Base-by-base conservation (phyloP, 1,284 basidiomycete species). In the Inonotus obliquus region DNA sequence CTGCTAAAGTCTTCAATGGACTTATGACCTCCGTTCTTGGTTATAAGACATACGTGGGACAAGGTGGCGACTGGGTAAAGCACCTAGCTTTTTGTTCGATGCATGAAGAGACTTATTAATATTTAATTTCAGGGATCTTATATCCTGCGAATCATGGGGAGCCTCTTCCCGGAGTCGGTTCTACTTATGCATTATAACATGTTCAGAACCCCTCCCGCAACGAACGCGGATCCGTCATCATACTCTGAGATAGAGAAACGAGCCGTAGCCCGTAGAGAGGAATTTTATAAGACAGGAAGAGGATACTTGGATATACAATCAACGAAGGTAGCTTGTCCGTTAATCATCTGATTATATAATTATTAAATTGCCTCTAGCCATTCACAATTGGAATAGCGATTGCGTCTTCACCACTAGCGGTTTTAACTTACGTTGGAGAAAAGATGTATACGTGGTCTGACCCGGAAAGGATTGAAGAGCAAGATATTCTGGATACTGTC, bases 41-140 rank as follows among this genome's bases (percentile, higher is more conserved):
- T 17, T 70, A 70, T 59, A 58, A 61, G 59, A 67, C 58, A 25
- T 70, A 70, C 48, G 62, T 62, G 37, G 66, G 61, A 11, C 69
- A 70, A 55, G 69, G 67, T 11, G 69, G 69, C 1, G 69, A 70
- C 45, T 70, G 67, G 67, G 66, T 68, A 49, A 17, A 61, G 58
- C 6, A 35, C 9, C 14, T 39, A 14, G 5, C 13, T 23, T 38
- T 29, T 44, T 17, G n/a, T 19, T 27, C 14, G 2, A 21, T 37
- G 57, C 37, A 14, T 21, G 21, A 2, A 17, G 49, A 17, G 9
- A 4, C 32, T 9, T 4, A 29, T 29, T 35, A 25, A 38, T n/a
- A 14, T 19, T 45, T 10, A 5, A 11, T 41, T 29, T 21, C 47
- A 67, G 66, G 66, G 66, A 51, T 64, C 60, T 32, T 61, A 63